Base-by-base conservation (phyloP, 345 rosid genomes). In the Lepidium didymum region DNA sequence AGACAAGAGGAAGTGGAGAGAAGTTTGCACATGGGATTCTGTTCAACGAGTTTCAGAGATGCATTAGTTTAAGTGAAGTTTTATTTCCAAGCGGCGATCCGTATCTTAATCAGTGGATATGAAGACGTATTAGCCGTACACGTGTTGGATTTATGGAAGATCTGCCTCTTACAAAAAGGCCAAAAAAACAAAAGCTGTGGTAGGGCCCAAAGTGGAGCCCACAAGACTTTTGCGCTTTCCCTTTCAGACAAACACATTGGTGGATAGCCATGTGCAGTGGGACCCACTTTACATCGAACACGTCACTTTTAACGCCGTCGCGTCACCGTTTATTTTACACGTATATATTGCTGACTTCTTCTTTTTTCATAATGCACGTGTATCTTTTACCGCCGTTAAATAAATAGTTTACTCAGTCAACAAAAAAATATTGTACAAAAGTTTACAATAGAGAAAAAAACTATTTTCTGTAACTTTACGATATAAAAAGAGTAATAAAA, bases 241-340 rank as follows among this genome's bases (percentile, higher is more conserved):
- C 64, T 74, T 75, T 75, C 74, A 23, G 54, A 61, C 74, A 68
- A 54, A 75, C 59, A 75, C 70, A 68, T 68, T 68, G 74, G 74
- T 68, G 70, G 70, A 55, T 54, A 62, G 78, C 21, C 74, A 75
- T 68, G 78, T 68, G 74, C 9, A 5, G 78, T 55, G 21, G 78
- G 78, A n/a, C 53, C 70, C 57, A 8, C 8, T 52, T 60, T 18
- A 67, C 62, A 59, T 68, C 69, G 31, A 54, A 36, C 60, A 75
- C 74, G 78, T 75, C 78, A 68, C 69, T 55, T 68, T 75, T 44
- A 47, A 56, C 74, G 69, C 69, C 69, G 78, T 75, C 74, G 46
- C 78, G 40, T 75, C 78, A 75, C 74, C 65, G 74, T 75, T 62
- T 45, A 14, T 45, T 18, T 44, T 38, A 52, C 62, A 66, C 62